Base-by-base conservation (phyloP, 106 monocot species). In the Cymbidium sinense region DNA sequence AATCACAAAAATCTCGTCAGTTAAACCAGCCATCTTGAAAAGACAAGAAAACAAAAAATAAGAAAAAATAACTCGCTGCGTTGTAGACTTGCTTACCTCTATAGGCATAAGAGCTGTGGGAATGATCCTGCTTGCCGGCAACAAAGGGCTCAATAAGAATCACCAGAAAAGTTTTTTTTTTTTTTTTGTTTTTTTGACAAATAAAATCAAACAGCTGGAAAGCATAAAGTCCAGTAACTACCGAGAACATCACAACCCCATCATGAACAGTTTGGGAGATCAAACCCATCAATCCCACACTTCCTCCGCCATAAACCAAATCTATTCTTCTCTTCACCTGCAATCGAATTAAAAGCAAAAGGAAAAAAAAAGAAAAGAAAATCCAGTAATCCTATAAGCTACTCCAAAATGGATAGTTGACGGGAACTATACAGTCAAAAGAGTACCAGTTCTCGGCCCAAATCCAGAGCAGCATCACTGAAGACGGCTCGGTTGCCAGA, bases 301-400 rank as follows among this genome's bases (percentile, higher is more conserved):
- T 95, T 34, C 95, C 95, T 15, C 95, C 95, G 76, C 95, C 95
- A 80, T 95, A 95, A 77, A 95, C 86, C 77, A 95, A 85, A 88
- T 91, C 77, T 71, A 95, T 95, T 50, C 77, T 86, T 76, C 88
- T 89, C 70, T 76, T 77, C 74, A 95, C 95, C 95, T 95, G 83
- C 72, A 83, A 39, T 21, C 69, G n/a, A n/a, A n/a, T n/a, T n/a
- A n/a, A 15, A 35, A 71, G 11, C 6, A 2, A 50, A 28, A 28
- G n/a, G 8, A 50, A 43, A 75, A 5, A 20, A 39, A 39, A 39
- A 39, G n/a, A n/a, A n/a, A n/a, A n/a, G n/a, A n/a, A n/a, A n/a
- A n/a, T n/a, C n/a, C n/a, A n/a, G n/a, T n/a, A n/a, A n/a, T n/a
- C n/a, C n/a, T n/a, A n/a, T n/a, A n/a, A n/a, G n/a, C n/a, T n/a